Conservation (phyloP, 2,329 filamentous ascomycete genomes). For the Ilyonectria destructans region DNA sequence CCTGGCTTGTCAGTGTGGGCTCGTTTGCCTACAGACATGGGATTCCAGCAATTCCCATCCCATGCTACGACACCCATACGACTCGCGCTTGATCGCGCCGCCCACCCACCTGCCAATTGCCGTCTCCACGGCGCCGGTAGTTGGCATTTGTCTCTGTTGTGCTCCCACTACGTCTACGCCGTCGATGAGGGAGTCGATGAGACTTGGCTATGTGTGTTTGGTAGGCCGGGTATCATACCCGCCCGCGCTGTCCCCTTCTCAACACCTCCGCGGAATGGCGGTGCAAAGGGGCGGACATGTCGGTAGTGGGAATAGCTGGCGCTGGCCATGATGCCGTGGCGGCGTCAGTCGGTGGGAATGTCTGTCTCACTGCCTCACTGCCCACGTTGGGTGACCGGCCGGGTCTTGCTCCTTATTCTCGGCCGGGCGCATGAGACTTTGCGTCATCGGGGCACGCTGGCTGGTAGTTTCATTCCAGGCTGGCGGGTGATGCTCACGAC, state of each 20-base stretch:
- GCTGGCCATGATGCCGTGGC: conserved; percentile 46
- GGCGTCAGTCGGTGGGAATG: conserved; percentile 27
- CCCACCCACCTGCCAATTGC: conserved; percentile 25
- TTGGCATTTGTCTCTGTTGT: conserved; percentile 23
- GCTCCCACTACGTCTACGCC: conserved; percentile 12
- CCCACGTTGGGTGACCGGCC: conserved; percentile 32
- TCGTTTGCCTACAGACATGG: conserved; percentile 34
- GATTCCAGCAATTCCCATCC: conserved; percentile 45
- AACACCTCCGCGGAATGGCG: background rate
- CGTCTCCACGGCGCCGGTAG: conserved; percentile 32
- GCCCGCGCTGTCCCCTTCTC: conserved; percentile 5
- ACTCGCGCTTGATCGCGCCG: conserved; percentile 26
- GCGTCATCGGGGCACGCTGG: conserved; percentile 45
- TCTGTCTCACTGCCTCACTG: conserved; percentile 1
- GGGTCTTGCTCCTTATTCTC: conserved; percentile 37
- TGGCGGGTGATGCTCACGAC: conserved; percentile 12
- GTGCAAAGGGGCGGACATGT: conserved; percentile 17
- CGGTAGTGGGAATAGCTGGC: background rate
- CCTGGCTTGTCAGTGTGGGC: conserved; percentile 25
- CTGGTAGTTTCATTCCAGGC: conserved; percentile 37
- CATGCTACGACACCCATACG: conserved; percentile 31
- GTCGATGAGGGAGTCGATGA: background rate
- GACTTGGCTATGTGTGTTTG: background rate
- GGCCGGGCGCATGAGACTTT: conserved; percentile 34
- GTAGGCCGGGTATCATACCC: conserved; percentile 13